Evolutionary conservation across 768 basidiomycete genomes (phyloP).

Genomic region (Suillus americanus): DNA sequence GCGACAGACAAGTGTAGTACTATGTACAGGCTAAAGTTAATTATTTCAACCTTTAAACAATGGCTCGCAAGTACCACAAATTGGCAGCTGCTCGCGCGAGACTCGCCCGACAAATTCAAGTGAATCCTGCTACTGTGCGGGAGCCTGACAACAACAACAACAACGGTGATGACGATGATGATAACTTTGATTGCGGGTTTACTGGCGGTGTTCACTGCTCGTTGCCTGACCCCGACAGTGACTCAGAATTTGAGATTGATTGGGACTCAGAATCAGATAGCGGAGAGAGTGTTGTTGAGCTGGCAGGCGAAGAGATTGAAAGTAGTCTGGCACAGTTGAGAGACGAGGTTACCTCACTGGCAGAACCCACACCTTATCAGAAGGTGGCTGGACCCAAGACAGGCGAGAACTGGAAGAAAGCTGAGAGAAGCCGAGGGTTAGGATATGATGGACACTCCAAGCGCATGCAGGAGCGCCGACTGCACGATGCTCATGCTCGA

Average conservation of each 20-base stretch:
- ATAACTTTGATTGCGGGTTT: not conserved
- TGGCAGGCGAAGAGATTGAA: not conserved
- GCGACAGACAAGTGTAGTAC: not conserved
- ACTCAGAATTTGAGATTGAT: not conserved
- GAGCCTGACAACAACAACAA: not conserved
- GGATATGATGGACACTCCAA: not conserved
- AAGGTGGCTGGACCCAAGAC: not conserved
- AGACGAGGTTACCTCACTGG: not conserved
- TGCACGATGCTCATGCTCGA: not conserved
- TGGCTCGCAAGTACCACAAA: not conserved
- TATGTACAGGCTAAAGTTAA: not conserved
- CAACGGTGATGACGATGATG: not conserved
- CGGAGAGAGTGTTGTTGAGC: not conserved
- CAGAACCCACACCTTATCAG: slow-evolving; percentile 1
- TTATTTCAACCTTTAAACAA: not conserved
- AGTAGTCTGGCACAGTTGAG: not conserved
- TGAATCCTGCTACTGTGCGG: not conserved
- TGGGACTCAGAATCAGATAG: not conserved
- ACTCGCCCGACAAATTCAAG: not conserved
- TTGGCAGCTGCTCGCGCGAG: not conserved
- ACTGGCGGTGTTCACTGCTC: not conserved
- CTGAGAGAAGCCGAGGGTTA: not conserved
- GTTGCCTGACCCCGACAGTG: not conserved
- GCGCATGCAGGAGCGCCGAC: not conserved
- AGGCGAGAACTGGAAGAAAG: not conserved